Percentiles rank a stretch among this genome's conserved stretches.
Evolutionary conservation across 768 basidiomycete genomes (phyloP).

Genomic region (Pleurotus citrinopileatus): DNA sequence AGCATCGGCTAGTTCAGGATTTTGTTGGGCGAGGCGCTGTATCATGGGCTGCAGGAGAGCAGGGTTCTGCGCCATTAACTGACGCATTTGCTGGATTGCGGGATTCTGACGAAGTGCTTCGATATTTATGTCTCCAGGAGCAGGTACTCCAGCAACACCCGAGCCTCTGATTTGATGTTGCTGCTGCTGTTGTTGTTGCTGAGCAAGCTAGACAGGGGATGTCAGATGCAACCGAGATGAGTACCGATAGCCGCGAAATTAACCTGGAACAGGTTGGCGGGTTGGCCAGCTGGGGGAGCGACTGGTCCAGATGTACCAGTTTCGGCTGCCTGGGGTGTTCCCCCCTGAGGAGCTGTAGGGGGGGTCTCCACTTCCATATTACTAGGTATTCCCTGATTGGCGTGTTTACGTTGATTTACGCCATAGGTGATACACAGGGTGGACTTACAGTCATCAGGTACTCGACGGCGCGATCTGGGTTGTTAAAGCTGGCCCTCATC

Average conservation of each 20-base stretch:
- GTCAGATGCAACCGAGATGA: background rate
- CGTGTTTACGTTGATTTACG: constrained; percentile 4
- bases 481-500: constrained; percentile 92
- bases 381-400: constrained; percentile 71
- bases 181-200: constrained; percentile 53
- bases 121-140: constrained; percentile 37
- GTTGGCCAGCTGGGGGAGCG: constrained; percentile 23
- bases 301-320: constrained; percentile 47
- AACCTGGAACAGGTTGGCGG: constrained; percentile 65
- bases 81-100: constrained; percentile 69
- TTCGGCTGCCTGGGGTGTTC: too few species aligned
- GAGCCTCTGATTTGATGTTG: constrained; percentile 27
- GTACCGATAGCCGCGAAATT: constrained; percentile 70
- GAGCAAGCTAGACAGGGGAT: constrained; percentile 52
- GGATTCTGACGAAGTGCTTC: constrained; percentile 58
- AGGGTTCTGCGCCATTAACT: constrained; percentile 76
- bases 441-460: constrained; percentile 91
- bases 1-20: constrained; percentile 72
- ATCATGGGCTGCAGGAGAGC: constrained; percentile 73
- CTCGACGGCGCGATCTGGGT: constrained; percentile 97
- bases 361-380: constrained; percentile 62
- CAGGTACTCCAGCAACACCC: constrained; percentile 29
- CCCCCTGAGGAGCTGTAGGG: too few species aligned
- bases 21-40: constrained; percentile 72
- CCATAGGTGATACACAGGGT: too few species aligned